Evolutionary conservation across 768 basidiomycete species (phyloP).

Genomic region (Leccinum uliginosum): DNA sequence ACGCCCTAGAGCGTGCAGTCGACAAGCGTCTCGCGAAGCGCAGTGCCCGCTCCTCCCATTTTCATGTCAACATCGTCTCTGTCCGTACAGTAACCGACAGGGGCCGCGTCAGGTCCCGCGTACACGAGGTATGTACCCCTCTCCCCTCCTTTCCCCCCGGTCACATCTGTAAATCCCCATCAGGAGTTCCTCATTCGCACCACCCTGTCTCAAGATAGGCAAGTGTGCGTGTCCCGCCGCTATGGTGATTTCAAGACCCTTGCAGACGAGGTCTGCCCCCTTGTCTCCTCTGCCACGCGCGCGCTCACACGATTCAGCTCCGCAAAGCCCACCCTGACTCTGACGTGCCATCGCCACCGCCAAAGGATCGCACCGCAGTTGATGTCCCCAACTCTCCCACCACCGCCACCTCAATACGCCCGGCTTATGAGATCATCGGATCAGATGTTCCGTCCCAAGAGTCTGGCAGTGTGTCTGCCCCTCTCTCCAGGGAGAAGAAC

Average conservation of each 20-base stretch:
- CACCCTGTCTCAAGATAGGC: slow-evolving; percentile 60
- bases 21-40: slow-evolving; percentile 54
- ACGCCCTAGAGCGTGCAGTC: slow-evolving; percentile 69
- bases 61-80: slow-evolving; percentile 89
- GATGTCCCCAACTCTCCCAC: slow-evolving; percentile 36
- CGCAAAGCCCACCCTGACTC: slow-evolving; percentile 83
- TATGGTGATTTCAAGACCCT: slow-evolving; percentile 95
- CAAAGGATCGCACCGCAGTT: slow-evolving; percentile 80
- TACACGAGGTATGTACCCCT: slow-evolving; percentile 71
- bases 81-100: slow-evolving; percentile 81
- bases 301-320: slow-evolving; percentile 47
- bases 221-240: slow-evolving; percentile 85
- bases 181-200: slow-evolving; percentile 97
- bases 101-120: slow-evolving; percentile 78
- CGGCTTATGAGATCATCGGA: slow-evolving; percentile 1
- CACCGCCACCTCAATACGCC: slow-evolving; percentile 3
- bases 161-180: slow-evolving; percentile 2
- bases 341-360: slow-evolving; percentile 75
- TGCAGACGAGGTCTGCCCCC: slow-evolving; percentile 65
- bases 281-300: not conserved
- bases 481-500: slow-evolving; percentile 87
- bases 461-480: slow-evolving; percentile 40
- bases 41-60: slow-evolving; percentile 48
- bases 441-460: slow-evolving; percentile 55
- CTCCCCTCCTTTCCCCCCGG: not conserved